Evolutionary conservation across 73 alveolate genomes (phyloP).

Genomic region (Uronychia binucleata): DNA sequence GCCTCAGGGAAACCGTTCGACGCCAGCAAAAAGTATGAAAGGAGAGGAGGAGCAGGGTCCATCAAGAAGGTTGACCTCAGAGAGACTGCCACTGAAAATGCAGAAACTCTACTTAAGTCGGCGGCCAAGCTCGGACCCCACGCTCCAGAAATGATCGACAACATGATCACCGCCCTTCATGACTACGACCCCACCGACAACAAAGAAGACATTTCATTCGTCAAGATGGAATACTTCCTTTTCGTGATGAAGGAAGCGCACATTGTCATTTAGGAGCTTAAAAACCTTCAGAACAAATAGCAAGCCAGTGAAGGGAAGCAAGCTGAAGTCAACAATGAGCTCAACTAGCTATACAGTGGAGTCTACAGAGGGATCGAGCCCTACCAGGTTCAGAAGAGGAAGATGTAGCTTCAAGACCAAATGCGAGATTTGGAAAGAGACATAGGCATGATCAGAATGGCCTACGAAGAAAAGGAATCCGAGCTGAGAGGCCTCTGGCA

Average conservation of each 20-base stretch:
- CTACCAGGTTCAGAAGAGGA: background rate
- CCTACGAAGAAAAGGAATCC: conserved; percentile 13
- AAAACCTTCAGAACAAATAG: background rate
- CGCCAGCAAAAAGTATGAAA: background rate
- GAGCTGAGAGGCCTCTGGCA: conserved; percentile 31
- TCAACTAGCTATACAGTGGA: background rate
- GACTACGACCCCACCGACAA: background rate
- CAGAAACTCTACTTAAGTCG: background rate
- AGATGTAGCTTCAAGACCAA: background rate
- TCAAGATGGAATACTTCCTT: conserved; percentile 61
- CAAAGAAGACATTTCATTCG: conserved; percentile 43
- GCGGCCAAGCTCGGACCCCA: conserved; percentile 32
- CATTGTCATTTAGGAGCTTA: conserved; percentile 10
- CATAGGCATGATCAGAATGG: background rate
- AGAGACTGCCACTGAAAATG: background rate
- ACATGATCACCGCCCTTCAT: background rate
- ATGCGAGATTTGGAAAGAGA: background rate
- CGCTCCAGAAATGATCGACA: conserved; percentile 2
- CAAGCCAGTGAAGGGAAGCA: background rate
- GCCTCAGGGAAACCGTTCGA: background rate
- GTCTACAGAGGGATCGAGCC: background rate
- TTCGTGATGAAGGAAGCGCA: conserved; percentile 36
- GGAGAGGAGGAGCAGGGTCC: background rate
- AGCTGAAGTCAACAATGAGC: background rate
- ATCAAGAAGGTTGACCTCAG: background rate